Evolutionary conservation across 2,329 filamentous ascomycete genomes (phyloP).

Genomic region (Juglanconis juglandina): DNA sequence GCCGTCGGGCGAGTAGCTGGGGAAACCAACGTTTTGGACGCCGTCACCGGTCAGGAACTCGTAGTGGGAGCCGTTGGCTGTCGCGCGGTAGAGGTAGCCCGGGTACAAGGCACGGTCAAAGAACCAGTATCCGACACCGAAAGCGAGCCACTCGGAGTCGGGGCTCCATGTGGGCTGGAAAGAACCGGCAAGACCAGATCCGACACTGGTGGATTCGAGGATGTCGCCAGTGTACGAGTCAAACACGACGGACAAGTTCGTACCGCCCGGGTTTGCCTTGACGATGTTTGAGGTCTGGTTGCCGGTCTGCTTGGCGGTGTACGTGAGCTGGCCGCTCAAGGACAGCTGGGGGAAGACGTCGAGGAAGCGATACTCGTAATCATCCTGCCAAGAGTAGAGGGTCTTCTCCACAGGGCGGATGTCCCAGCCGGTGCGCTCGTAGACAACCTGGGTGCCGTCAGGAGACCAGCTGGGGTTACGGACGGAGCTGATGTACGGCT

Average conservation of each 20-base stretch:
- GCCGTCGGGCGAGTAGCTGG: slow-evolving; percentile 36
- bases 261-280: slow-evolving; percentile 28
- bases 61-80: slow-evolving; percentile 11
- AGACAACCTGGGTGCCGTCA: slow-evolving; percentile 26
- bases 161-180: slow-evolving; percentile 39
- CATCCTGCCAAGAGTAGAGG: slow-evolving; percentile 36
- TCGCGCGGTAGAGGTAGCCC: slow-evolving; percentile 18
- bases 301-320: slow-evolving; percentile 38
- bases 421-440: slow-evolving; percentile 26
- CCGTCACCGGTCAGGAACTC: slow-evolving; percentile 31
- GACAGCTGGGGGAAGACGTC: slow-evolving; percentile 38
- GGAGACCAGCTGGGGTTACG: slow-evolving; percentile 31
- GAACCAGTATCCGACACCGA: slow-evolving; percentile 40
- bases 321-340: slow-evolving; percentile 25
- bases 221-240: not conserved
- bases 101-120: slow-evolving; percentile 26
- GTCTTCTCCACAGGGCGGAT: slow-evolving; percentile 32
- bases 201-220: slow-evolving; percentile 16
- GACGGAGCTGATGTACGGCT: slow-evolving; percentile 12
- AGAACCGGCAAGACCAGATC: slow-evolving; percentile 33
- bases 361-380: slow-evolving; percentile 41
- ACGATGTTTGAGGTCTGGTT: slow-evolving; percentile 33
- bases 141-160: slow-evolving; percentile 34
- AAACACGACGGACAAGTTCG: slow-evolving; percentile 8
- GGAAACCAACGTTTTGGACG: slow-evolving; percentile 35